These are phyloP conservation scores for Naematelia encephala DNA, from an alignment of 768 basidiomycete genomes.

Conservation along the genomic window DNA sequence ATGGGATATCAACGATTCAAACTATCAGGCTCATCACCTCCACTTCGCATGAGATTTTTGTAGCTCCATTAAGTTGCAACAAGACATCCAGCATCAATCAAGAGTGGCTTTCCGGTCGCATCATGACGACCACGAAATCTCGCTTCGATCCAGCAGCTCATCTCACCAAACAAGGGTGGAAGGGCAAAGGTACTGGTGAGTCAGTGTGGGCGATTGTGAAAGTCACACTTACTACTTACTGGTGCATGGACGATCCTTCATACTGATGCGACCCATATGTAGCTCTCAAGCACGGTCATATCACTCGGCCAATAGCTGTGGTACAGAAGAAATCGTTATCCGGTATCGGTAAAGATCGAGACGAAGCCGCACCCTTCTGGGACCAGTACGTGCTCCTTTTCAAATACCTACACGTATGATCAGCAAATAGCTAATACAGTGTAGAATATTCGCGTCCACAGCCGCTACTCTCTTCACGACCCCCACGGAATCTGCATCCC, in stretches of 20 bases:
- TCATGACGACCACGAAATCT: slow-evolving; percentile 9
- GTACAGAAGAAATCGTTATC: slow-evolving; percentile 79
- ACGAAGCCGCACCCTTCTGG: slow-evolving; percentile 97
- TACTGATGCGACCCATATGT: neutral
- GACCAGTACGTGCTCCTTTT: slow-evolving; percentile 69
- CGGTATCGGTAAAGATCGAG: slow-evolving; percentile 87
- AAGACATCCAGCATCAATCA: neutral
- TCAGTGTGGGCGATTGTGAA: neutral
- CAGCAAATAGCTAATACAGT: neutral
- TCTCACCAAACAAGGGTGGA: slow-evolving; percentile 80
- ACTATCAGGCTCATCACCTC: slow-evolving; percentile 3
- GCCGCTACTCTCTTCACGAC: slow-evolving; percentile 72
- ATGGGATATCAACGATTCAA: neutral
- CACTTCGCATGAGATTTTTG: neutral
- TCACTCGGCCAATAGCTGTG: slow-evolving; percentile 70
- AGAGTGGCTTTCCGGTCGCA: too few species aligned
- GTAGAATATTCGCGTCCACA: slow-evolving; percentile 74
- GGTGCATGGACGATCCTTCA: too few species aligned
- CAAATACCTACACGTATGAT: neutral
- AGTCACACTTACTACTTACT: neutral
- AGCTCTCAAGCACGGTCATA: slow-evolving; percentile 78
- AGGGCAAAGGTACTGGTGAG: slow-evolving; percentile 66
- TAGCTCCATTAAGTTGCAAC: neutral
- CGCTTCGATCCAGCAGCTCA: slow-evolving; percentile 51
- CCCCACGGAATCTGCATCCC: slow-evolving; percentile 46